These are phyloP conservation scores for Paspalum vaginatum DNA, from an alignment of 176 grass and related monocot genomes.

Conservation along the genomic window DNA sequence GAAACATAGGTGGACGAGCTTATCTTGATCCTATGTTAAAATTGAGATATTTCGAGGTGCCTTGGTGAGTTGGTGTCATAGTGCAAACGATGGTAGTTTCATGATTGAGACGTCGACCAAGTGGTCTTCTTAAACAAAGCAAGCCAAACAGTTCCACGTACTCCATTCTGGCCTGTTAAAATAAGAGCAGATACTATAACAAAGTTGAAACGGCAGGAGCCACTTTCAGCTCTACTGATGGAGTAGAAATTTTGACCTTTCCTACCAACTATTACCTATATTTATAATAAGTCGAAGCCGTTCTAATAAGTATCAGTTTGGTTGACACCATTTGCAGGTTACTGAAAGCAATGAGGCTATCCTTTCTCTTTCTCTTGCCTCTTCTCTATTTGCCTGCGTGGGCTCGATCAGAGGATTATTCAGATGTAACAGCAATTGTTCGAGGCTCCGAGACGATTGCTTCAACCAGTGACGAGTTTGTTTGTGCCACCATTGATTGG, in stretches of 20 bases:
- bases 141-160: conserved; percentile 19
- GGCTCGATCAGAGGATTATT: conserved; percentile 58
- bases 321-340: conserved; percentile 46
- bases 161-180: conserved; percentile 33
- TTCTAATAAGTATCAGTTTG: conserved; percentile 22
- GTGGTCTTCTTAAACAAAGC: conserved; percentile 11
- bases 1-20: not conserved
- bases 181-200: conserved; percentile 20
- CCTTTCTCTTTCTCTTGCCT: conserved; percentile 49
- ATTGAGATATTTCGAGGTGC: not conserved
- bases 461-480: conserved; percentile 68
- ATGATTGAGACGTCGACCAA: conserved; percentile 32
- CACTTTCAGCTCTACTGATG: conserved; percentile 38
- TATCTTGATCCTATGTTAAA: not conserved
- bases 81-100: not conserved
- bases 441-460: conserved; percentile 69
- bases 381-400: conserved; percentile 43
- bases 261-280: conserved; percentile 34
- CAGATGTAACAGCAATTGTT: conserved; percentile 66
- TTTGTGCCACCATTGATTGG: conserved; percentile 97
- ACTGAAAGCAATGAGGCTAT: conserved; percentile 44
- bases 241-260: conserved; percentile 25
- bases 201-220: conserved; percentile 28
- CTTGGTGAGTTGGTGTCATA: not conserved
- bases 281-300: conserved; percentile 25